phyloP scores from a whole-genome alignment of 2,329 filamentous ascomycete genomes.

The Aspergillus versicolor region DNA sequence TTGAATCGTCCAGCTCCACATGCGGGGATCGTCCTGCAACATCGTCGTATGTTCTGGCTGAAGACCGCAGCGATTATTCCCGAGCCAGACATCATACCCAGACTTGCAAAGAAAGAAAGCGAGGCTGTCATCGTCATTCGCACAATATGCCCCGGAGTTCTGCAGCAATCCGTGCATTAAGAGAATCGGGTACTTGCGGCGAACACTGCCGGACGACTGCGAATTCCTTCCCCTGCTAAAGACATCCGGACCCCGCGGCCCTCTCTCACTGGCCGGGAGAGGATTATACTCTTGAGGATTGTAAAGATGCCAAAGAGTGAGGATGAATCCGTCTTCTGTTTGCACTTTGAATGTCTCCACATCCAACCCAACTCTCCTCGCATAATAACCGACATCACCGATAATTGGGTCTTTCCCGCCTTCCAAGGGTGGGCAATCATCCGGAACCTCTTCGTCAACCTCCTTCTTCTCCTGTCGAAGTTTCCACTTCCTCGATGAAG shows the following conservation, averaged over 20 bases:
- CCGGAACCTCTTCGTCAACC: conserved; percentile 37
- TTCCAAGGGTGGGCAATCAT: conserved; percentile 70
- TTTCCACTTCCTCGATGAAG: conserved; percentile 64
- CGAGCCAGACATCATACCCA: conserved; percentile 93
- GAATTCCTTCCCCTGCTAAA: conserved; percentile 52
- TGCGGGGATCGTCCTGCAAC: conserved; percentile 72
- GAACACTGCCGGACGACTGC: conserved; percentile 24
- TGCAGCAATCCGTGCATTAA: conserved; percentile 88
- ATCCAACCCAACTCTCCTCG: conserved; percentile 80
- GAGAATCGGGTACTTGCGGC: conserved; percentile 68
- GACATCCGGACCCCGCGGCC: conserved; percentile 58
- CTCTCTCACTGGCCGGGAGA: conserved; percentile 45
- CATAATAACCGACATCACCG: conserved; percentile 82
- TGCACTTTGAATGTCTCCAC: conserved; percentile 80
- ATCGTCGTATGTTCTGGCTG: conserved; percentile 72
- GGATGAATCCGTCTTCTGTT: conserved; percentile 91
- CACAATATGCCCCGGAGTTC: conserved; percentile 82
- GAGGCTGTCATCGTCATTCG: conserved; percentile 83
- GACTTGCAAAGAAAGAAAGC: conserved; percentile 91
- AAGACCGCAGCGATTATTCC: conserved; percentile 89
- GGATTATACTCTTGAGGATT: conserved; percentile 72
- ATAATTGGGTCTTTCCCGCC: conserved; percentile 76
- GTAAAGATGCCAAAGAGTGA: conserved; percentile 85
- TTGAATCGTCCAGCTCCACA: conserved; percentile 96
- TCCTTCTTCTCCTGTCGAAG: conserved; percentile 41